Conservation (phyloP, 306 rosid species). For the Alnus rubra region DNA sequence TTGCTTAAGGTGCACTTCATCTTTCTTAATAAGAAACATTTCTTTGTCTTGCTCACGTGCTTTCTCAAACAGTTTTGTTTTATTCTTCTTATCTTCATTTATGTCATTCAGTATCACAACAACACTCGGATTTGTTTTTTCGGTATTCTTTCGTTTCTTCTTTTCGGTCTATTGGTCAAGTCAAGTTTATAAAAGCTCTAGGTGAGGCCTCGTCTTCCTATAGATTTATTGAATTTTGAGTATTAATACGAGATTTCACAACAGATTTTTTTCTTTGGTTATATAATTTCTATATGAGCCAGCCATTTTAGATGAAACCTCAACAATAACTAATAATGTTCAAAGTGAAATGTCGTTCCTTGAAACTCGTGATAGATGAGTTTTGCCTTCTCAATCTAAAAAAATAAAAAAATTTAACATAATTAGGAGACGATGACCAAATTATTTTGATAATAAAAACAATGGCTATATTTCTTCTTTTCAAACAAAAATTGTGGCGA, state of each 20-base stretch:
- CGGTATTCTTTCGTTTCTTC: not conserved
- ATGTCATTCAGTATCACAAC: not conserved
- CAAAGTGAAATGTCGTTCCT: no score
- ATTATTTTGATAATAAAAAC: no score
- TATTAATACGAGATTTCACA: not conserved
- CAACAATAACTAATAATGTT: no score
- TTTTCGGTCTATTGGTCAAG: not conserved
- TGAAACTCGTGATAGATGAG: no score
- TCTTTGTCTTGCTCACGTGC: not conserved
- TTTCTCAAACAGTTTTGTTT: not conserved
- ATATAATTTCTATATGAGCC: no score
- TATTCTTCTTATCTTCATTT: not conserved
- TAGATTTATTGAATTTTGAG: not conserved
- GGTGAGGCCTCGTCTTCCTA: not conserved
- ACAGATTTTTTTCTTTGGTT: no score
- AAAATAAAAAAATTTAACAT: not conserved
- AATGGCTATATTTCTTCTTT: no score
- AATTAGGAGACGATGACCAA: no score
- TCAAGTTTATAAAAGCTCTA: not conserved
- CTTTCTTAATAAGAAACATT: conserved; percentile 42
- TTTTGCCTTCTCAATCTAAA: not conserved
- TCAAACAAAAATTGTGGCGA: no score
- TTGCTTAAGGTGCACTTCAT: no score
- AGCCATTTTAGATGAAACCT: no score
- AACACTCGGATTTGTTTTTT: not conserved